Conservation (phyloP, 495 filamentous ascomycete genomes). For the Parachaetomium inaequale region DNA sequence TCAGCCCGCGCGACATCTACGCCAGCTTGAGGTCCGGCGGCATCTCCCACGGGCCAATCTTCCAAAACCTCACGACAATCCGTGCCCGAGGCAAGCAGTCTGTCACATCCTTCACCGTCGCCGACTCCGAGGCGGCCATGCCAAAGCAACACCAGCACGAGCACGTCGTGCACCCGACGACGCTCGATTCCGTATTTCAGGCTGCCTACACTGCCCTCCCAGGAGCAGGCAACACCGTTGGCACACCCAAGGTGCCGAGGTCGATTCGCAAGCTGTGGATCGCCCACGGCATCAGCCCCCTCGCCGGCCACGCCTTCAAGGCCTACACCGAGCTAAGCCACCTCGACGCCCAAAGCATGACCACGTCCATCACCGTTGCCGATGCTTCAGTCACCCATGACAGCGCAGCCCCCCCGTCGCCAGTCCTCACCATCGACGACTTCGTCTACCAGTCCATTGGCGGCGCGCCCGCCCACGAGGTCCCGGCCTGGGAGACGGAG, state of each 20-base stretch:
- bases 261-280: slow-evolving; percentile 30
- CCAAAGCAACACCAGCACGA: slow-evolving; percentile 39
- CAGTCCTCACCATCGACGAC: slow-evolving; percentile 24
- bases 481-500: slow-evolving; percentile 19
- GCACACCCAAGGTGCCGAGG: slow-evolving; percentile 25
- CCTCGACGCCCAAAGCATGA: slow-evolving; percentile 23
- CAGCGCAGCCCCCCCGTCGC: background rate
- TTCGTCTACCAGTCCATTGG: slow-evolving; percentile 32
- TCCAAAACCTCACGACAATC: slow-evolving; percentile 35
- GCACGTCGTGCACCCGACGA: slow-evolving; percentile 50
- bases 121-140: slow-evolving; percentile 41
- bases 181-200: slow-evolving; percentile 43
- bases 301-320: slow-evolving; percentile 21
- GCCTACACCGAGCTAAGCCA: slow-evolving; percentile 24
- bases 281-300: slow-evolving; percentile 17
- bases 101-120: slow-evolving; percentile 30
- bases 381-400: background rate
- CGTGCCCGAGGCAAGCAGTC: slow-evolving; percentile 26
- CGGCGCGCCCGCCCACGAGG: slow-evolving; percentile 2
- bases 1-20: slow-evolving; percentile 32
- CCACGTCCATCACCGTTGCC: slow-evolving; percentile 20
- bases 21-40: slow-evolving; percentile 28
- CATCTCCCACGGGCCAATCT: slow-evolving; percentile 38
- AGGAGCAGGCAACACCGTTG: slow-evolving; percentile 14
- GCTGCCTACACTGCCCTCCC: slow-evolving; percentile 28